phyloP scores from a whole-genome alignment of 2,329 filamentous ascomycete genomes.

The Calonectria honghensis region DNA sequence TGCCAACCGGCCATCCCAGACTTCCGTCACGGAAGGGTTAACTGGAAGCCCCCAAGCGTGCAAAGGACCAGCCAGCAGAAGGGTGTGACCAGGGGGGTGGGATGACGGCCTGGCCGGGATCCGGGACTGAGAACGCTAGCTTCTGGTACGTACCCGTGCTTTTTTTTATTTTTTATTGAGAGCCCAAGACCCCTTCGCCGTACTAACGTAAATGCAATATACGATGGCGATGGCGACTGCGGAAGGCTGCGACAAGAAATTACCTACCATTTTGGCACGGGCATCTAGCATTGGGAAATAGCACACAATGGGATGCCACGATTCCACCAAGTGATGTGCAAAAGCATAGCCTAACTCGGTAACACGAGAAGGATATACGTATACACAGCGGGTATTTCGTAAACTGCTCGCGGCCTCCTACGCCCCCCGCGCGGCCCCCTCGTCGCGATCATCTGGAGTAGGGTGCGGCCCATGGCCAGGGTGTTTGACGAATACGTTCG shows the following conservation, averaged over 20 bases:
- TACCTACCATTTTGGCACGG: not conserved
- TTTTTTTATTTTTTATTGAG: conserved; percentile 21
- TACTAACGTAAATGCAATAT: conserved; percentile 46
- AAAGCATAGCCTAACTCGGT: conserved; percentile 7
- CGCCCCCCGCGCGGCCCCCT: conserved; percentile 28
- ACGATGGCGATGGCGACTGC: conserved; percentile 46
- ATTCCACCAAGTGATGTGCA: not conserved
- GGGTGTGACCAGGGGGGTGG: conserved; percentile 23
- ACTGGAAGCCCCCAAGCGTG: conserved; percentile 18
- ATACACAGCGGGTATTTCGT: conserved; percentile 14
- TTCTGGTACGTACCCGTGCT: not conserved
- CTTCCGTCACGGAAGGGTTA: conserved; percentile 7
- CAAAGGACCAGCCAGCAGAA: conserved; percentile 13
- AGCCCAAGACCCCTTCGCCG: conserved; percentile 9
- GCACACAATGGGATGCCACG: conserved; percentile 21
- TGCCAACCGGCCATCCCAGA: conserved; percentile 4
- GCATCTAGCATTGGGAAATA: conserved; percentile 31
- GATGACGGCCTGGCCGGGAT: conserved; percentile 33
- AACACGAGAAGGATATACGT: conserved; percentile 19
- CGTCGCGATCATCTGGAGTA: conserved; percentile 34
- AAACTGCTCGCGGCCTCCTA: not conserved
- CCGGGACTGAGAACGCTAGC: conserved; percentile 27
- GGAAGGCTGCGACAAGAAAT: conserved; percentile 27
- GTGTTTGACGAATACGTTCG: conserved; percentile 15
- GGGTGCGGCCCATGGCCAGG: conserved; percentile 17